Percentiles rank a stretch among this genome's conserved stretches.
These are phyloP conservation scores for Talaromyces thailandensis DNA, from an alignment of 495 filamentous ascomycete genomes.

Conservation along the genomic window DNA sequence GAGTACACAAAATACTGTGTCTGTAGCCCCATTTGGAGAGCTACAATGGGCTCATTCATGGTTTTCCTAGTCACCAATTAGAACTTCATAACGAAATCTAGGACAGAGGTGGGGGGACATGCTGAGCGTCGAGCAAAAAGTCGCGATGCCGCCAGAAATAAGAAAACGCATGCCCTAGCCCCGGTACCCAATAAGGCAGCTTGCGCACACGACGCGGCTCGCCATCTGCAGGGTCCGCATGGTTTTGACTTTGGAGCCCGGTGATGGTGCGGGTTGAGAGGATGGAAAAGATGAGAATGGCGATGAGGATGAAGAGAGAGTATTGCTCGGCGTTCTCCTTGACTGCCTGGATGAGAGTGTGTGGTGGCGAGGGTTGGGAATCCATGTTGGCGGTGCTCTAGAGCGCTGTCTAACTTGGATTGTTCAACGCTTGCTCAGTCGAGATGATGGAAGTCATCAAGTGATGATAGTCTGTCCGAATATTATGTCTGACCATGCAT, in stretches of 20 bases:
- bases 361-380: background rate
- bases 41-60: constrained; percentile 40
- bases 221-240: constrained; percentile 8
- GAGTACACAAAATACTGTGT: constrained; percentile 43
- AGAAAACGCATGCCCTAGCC: constrained; percentile 43
- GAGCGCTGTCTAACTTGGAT: too few relatives aligned
- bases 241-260: constrained; percentile 23
- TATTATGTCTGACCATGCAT: background rate
- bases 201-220: constrained; percentile 25
- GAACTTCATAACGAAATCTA: constrained; percentile 6
- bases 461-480: background rate
- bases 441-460: background rate
- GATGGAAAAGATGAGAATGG: constrained; percentile 19
- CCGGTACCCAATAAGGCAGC: constrained; percentile 52
- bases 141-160: constrained; percentile 35
- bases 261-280: constrained; percentile 33
- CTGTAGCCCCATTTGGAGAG: constrained; percentile 39
- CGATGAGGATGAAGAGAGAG: constrained; percentile 8
- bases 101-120: constrained; percentile 14
- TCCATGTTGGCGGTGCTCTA: background rate
- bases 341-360: background rate
- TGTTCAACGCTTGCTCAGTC: background rate
- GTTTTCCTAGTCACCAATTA: constrained; percentile 20
- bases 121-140: constrained; percentile 34
- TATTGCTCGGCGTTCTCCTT: constrained; percentile 8